These are phyloP conservation scores for Tuber microsphaerosporum DNA, from an alignment of 495 filamentous ascomycete genomes.

Conservation along the genomic window DNA sequence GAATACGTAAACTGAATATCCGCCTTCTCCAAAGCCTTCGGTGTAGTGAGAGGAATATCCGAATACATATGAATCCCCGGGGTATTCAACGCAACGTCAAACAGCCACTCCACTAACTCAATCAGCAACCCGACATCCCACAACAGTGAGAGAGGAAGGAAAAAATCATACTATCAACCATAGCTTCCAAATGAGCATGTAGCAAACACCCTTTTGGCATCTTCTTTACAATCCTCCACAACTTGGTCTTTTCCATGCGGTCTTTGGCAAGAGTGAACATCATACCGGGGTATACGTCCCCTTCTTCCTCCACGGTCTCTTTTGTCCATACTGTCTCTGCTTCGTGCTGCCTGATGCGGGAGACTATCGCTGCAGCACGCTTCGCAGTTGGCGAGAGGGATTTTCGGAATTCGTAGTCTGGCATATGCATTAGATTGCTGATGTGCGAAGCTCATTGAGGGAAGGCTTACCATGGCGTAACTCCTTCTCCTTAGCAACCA, in stretches of 20 bases:
- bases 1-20: conserved; percentile 54
- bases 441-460: conserved; percentile 18
- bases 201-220: conserved; percentile 90
- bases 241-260: conserved; percentile 68
- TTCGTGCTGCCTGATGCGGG: conserved; percentile 70
- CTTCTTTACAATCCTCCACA: conserved; percentile 74
- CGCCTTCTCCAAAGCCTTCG: conserved; percentile 47
- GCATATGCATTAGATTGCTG: conserved; percentile 19
- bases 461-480: conserved; percentile 64
- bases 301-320: conserved; percentile 58
- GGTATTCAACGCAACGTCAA: conserved; percentile 62
- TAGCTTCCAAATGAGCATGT: conserved; percentile 82
- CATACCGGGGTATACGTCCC: conserved; percentile 70
- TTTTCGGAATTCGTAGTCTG: conserved; percentile 60
- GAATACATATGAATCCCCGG: conserved; percentile 66
- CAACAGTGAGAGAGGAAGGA: background rate
- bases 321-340: conserved; percentile 62
- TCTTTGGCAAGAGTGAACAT: conserved; percentile 77
- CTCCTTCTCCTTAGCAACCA: conserved; percentile 72
- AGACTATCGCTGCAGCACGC: conserved; percentile 69
- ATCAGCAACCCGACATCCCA: background rate
- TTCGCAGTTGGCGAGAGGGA: conserved; percentile 64
- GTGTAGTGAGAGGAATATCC: conserved; percentile 48
- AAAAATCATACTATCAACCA: conserved; percentile 57
- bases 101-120: conserved; percentile 58